Evolutionary conservation across 2,329 filamentous ascomycete genomes (phyloP).

Genomic region (Pyricularia pennisetigena): DNA sequence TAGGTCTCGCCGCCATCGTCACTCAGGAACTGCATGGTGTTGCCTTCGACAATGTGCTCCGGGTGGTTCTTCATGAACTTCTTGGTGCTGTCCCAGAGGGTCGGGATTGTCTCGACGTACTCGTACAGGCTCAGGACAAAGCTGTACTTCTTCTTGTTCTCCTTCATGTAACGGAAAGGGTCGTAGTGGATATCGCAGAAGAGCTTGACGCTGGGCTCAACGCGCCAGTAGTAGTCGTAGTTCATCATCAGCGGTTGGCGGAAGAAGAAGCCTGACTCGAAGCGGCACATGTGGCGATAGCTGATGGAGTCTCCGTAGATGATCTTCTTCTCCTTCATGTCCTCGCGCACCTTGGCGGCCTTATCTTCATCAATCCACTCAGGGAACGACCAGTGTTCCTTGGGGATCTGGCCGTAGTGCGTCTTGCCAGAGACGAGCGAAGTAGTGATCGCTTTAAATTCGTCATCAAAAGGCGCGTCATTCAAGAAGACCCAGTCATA

Average conservation of each 20-base stretch:
- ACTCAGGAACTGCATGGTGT: constrained; percentile 84
- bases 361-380: constrained; percentile 92
- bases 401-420: constrained; percentile 78
- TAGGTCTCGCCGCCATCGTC: constrained; percentile 87
- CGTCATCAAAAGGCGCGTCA: constrained; percentile 85
- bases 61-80: constrained; percentile 88
- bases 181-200: constrained; percentile 95
- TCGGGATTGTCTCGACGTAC: constrained; percentile 92
- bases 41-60: constrained; percentile 74
- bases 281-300: constrained; percentile 99
- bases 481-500: constrained; percentile 99
- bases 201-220: constrained; percentile 93
- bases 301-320: constrained; percentile 97
- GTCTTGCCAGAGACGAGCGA: constrained; percentile 89
- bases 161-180: constrained; percentile 92
- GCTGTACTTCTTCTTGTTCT: constrained; percentile 96
- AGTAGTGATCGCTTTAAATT: constrained; percentile 85
- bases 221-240: constrained; percentile 99
- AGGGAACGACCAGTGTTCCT: constrained; percentile 96
- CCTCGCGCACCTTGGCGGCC: constrained; percentile 80
- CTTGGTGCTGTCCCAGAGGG: constrained; percentile 90
- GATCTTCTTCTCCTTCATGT: constrained; percentile 90
- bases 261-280: constrained; percentile 99
- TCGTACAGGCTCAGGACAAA: constrained; percentile 94
- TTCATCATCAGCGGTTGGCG: constrained; percentile 86